Conservation (phyloP, 768 basidiomycete genomes). For the Suillus alpinus region DNA sequence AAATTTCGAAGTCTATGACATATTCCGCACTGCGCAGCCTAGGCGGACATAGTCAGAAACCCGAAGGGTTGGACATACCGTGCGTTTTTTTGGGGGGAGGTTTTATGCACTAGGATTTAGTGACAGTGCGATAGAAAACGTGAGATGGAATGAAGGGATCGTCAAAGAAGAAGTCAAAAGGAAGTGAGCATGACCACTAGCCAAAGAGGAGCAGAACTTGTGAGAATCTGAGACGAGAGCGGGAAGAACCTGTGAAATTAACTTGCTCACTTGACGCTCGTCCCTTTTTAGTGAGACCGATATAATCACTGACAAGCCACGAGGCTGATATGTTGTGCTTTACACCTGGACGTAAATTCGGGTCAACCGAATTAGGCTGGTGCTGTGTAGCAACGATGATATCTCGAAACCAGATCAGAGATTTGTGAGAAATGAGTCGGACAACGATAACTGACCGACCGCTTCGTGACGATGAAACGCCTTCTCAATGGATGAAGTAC, state of each 20-base stretch:
- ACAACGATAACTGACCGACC: background rate
- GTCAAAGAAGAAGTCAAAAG: slow-evolving; percentile 8
- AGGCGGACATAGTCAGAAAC: slow-evolving; percentile 1
- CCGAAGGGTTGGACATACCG: slow-evolving; percentile 17
- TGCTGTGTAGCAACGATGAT: background rate
- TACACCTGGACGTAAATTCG: background rate
- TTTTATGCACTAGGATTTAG: slow-evolving; percentile 2
- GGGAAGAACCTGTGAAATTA: slow-evolving; percentile 8
- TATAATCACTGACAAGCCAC: slow-evolving; percentile 3
- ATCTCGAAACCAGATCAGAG: background rate
- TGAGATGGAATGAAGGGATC: slow-evolving; percentile 6
- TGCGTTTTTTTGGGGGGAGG: slow-evolving; percentile 20
- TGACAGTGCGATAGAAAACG: background rate
- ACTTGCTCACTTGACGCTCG: slow-evolving; percentile 9
- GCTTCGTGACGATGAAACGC: background rate
- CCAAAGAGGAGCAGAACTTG: slow-evolving; percentile 3
- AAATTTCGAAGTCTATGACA: slow-evolving; percentile 2
- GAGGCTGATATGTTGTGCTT: slow-evolving; percentile 2
- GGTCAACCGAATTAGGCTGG: background rate
- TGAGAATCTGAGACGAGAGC: background rate
- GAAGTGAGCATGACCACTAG: slow-evolving; percentile 19
- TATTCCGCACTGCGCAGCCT: background rate
- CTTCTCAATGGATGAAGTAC: background rate
- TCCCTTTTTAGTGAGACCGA: slow-evolving; percentile 14
- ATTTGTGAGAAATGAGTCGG: background rate